phyloP scores from a whole-genome alignment of 805 yeast species.

The Saccharomycopsis fibuligera region DNA sequence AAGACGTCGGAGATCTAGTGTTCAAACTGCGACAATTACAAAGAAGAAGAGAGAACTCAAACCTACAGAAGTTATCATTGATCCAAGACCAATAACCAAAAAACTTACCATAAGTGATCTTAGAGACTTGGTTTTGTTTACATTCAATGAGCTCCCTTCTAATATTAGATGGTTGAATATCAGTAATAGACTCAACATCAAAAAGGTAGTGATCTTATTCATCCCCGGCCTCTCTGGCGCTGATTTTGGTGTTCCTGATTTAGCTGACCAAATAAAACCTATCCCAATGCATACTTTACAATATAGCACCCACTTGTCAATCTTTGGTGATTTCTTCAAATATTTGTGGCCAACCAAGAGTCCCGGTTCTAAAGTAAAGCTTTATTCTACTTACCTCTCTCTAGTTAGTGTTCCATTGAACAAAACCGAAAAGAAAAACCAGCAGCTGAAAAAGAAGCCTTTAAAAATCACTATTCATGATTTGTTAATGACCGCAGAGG shows the following conservation, averaged over 20 bases:
- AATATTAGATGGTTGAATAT: constrained; percentile 46
- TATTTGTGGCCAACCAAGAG: constrained; percentile 43
- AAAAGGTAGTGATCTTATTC: constrained; percentile 51
- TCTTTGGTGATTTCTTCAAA: constrained; percentile 36
- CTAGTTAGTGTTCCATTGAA: constrained; percentile 53
- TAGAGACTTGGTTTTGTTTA: constrained; percentile 40
- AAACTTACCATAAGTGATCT: constrained; percentile 35
- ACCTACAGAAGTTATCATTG: constrained; percentile 30
- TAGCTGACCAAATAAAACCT: constrained; percentile 18
- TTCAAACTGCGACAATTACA: constrained; percentile 14
- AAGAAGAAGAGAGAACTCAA: constrained; percentile 30
- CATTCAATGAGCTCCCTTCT: constrained; percentile 33
- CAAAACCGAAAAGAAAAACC: constrained; percentile 45
- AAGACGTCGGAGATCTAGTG: constrained; percentile 28
- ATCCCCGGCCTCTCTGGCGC: constrained; percentile 56
- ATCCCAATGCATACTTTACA: constrained; percentile 8
- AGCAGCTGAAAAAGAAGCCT: constrained; percentile 24
- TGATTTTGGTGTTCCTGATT: constrained; percentile 35
- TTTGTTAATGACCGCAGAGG: constrained; percentile 44
- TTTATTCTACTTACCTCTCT: constrained; percentile 48
- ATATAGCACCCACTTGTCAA: constrained; percentile 24
- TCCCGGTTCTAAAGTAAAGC: constrained; percentile 60
- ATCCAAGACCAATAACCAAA: constrained; percentile 27
- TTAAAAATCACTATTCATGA: constrained; percentile 39
- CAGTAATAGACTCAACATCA: constrained; percentile 39